Evolutionary conservation across 176 grass and related monocot genomes (phyloP), one percentile per base, ranked within the genome.

Genomic region (Carex scoparia): DNA sequence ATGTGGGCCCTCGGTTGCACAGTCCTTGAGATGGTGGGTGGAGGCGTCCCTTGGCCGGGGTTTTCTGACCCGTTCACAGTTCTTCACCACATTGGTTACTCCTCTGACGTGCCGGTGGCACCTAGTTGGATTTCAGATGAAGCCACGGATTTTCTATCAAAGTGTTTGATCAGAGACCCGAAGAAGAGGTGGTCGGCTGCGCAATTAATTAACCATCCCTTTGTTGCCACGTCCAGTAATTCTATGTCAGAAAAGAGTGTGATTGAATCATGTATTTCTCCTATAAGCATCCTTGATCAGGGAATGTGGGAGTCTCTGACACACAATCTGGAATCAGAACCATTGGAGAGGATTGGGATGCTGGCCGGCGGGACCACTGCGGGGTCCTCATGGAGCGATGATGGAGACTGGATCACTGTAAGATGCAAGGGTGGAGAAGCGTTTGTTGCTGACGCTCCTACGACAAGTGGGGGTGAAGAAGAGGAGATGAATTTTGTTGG

Each of bases 221-320:
- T 87, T 23, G 57, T 87, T 13, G n/a, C 40, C 7, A n/a, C 27
- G 2, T 15, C 15, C 13, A 31, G 58, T 49, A 83, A 67, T 55
- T 83, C 10, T 2, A 0, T 13, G 1, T 67, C 81, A 32, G 42
- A 83, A 67, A 83, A 83, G 81, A 53, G 44, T 32, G 44, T 16
- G 13, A 83, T 18, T 18, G 58, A 72, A 63, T 82, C 60, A 49
- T 51, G 18, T 64, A 28, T 77, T 58, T 87, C 93, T 16, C 93
- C 93, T 9, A 95, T 86, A 56, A 93, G 61, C 68, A 95, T 88
- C 0, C 89, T 95, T 77, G 79, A 83, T 2, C 88, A 81, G 28
- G 79, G 84, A 1, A 81, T 89, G 49, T 95, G 93, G 93, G 90
- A 91, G 27, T 61, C 66, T 53, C 38, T 65, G 67, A 92, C 74